These are phyloP conservation scores for Miamiensis avidus DNA, from an alignment of 169 alveolate genomes.

Conservation along the genomic window DNA sequence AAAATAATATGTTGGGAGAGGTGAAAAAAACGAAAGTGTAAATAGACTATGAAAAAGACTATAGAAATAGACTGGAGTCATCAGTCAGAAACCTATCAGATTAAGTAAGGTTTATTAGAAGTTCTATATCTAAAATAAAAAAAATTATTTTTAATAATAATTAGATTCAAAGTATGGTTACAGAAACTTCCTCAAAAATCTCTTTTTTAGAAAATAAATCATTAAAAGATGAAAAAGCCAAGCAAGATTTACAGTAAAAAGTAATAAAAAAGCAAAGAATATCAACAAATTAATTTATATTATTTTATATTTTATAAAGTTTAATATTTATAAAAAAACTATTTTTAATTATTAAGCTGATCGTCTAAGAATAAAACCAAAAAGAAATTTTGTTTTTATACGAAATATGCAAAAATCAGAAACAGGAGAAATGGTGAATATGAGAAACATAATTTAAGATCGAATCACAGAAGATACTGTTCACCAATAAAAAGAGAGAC, in stretches of 20 bases:
- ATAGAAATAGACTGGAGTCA: conserved; percentile 18
- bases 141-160: background rate
- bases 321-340: too few species aligned
- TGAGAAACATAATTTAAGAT: conserved; percentile 39
- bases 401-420: conserved; percentile 30
- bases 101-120: background rate
- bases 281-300: background rate
- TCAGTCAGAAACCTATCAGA: conserved; percentile 8
- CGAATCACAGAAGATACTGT: conserved; percentile 38
- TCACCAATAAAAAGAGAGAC: conserved; percentile 31
- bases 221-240: conserved; percentile 14
- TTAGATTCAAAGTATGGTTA: background rate
- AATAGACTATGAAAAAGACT: conserved; percentile 18
- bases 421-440: conserved; percentile 23
- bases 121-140: background rate
- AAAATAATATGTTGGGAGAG: conserved; percentile 8
- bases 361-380: conserved; percentile 3
- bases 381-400: conserved; percentile 26
- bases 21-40: conserved; percentile 9
- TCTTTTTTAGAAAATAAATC: conserved; percentile 1
- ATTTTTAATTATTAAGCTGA: background rate
- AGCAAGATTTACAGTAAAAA: conserved; percentile 8
- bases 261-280: background rate
- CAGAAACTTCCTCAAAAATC: background rate
- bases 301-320: too few species aligned